Conservation (phyloP, 768 basidiomycete genomes). For the Hygrocybe coccinea region DNA sequence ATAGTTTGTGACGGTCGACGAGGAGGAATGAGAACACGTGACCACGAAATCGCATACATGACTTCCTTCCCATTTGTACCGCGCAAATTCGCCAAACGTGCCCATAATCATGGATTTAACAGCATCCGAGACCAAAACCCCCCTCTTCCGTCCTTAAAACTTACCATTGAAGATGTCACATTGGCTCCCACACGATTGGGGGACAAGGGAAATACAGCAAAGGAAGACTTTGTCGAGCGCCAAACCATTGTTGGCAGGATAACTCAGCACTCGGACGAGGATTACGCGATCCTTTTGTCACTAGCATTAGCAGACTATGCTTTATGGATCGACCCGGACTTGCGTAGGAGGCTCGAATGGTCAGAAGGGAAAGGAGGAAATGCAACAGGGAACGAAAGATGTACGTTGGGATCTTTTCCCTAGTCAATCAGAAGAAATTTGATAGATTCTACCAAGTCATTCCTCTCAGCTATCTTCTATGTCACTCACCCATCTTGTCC, state of each 20-base stretch:
- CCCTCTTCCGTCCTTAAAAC: not conserved
- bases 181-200: not conserved
- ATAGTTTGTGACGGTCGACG: too few relatives aligned
- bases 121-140: not conserved
- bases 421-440: conserved; percentile 11
- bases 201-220: not conserved
- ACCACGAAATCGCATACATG: too few relatives aligned
- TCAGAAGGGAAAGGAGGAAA: not conserved
- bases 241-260: not conserved
- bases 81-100: conserved; percentile 38
- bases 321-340: conserved; percentile 57
- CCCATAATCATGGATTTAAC: conserved; percentile 15
- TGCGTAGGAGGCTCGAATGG: conserved; percentile 46
- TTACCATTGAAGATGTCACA: not conserved
- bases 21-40: too few relatives aligned
- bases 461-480: conserved; percentile 51
- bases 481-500: conserved; percentile 34
- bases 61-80: conserved; percentile 46
- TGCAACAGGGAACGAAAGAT: conserved; percentile 35
- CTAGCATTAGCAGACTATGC: conserved; percentile 69
- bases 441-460: conserved; percentile 43
- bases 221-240: not conserved
- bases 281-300: conserved; percentile 45
- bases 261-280: conserved; percentile 30
- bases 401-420: conserved; percentile 35